Evolutionary conservation across 2,329 filamentous ascomycete genomes (phyloP).

Genomic region (Beauveria medogensis): DNA sequence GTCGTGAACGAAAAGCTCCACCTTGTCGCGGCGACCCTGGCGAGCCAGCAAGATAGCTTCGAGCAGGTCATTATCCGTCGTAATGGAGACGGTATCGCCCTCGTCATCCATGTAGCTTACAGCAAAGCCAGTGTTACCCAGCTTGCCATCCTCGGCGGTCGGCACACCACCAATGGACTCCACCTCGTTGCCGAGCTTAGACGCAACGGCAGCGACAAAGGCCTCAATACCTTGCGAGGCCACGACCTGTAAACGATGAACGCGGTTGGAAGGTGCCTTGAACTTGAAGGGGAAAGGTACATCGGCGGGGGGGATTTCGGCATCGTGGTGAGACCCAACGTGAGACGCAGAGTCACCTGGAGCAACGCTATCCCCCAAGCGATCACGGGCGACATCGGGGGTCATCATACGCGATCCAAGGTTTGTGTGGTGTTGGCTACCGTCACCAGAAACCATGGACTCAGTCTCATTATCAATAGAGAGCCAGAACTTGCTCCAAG

Average conservation of each 20-base stretch:
- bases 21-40: conserved; percentile 74
- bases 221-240: conserved; percentile 73
- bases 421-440: conserved; percentile 62
- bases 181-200: conserved; percentile 78
- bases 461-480: conserved; percentile 92
- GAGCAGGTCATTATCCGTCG: conserved; percentile 83
- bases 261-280: conserved; percentile 90
- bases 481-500: conserved; percentile 99
- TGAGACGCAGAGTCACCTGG: conserved; percentile 95
- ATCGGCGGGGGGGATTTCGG: conserved; percentile 56
- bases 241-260: conserved; percentile 82
- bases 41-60: conserved; percentile 84
- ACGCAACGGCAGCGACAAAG: conserved; percentile 67
- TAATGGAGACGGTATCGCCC: conserved; percentile 93
- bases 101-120: conserved; percentile 96
- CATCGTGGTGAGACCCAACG: conserved; percentile 60
- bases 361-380: conserved; percentile 71
- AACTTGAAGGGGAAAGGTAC: conserved; percentile 96
- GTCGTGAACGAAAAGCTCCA: conserved; percentile 94
- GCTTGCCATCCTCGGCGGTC: conserved; percentile 67
- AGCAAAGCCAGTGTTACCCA: conserved; percentile 74
- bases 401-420: conserved; percentile 69
- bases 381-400: conserved; percentile 65
- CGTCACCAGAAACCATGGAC: conserved; percentile 90
- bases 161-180: conserved; percentile 78